Base-by-base conservation (phyloP, 2,329 filamentous ascomycete species). In the Blumeria graminis region DNA sequence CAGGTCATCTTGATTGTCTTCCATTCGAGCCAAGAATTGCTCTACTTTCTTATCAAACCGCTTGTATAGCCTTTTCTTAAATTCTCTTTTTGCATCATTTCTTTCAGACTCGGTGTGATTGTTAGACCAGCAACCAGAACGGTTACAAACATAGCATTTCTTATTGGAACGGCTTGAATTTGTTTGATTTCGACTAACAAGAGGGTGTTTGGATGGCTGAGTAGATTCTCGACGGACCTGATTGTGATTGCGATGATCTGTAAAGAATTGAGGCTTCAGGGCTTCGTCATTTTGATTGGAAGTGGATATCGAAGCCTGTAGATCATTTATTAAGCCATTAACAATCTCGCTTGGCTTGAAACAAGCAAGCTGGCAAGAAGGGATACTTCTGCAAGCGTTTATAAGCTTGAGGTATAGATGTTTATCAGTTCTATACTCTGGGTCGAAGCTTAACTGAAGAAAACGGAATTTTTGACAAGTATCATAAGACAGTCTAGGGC, bases 131-230 rank as follows among this genome's bases (percentile, higher is more conserved):
- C 41, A 56, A 33, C 28, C 32, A 5, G 7, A 6, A 7, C 34
- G 41, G 13, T 56, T 34, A 36, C 39, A 56, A 48, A 48, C 43
- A 48, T 46, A 48, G 41, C 39, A 56, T 18, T 48, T 48, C 18
- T 33, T 51, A 8, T 11, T 5, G 1, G 22, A 22, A n/a, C 22
- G 13, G 45, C 11, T 18, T 11, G 45, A 43, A n/a, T 48, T 18
- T 11, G 7, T 13, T 6, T 48, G 45, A 22, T 48, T 16, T 48
- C 13, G 13, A 11, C 28, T 48, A 18, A 32, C 22, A 7, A 22
- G n/a, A 9, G 28, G 11, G 16, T 18, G 14, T 13, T 48, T n/a
- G 11, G 45, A 28, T 16, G 45, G 18, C 11, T 14, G 14, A 14
- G 14, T 43, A 16, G 1, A 5, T n/a, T 13, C 9, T 46, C 41